Evolutionary conservation across 257 asterid species (phyloP).

Genomic region (Craterostigma plantagineum): DNA sequence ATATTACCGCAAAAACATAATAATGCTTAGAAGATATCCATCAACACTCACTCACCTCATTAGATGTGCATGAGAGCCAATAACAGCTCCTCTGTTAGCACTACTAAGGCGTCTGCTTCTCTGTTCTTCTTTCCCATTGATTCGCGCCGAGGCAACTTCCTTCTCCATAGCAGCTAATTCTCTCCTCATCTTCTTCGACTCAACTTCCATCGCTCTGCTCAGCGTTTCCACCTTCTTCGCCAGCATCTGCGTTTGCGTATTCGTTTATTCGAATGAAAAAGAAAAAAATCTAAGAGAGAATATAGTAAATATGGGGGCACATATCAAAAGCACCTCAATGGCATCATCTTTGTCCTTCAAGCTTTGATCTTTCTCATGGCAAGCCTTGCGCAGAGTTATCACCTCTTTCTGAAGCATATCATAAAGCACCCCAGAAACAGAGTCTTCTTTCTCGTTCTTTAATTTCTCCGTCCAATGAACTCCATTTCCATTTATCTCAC

Average conservation of each 20-base stretch:
- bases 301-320: background rate
- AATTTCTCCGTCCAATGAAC: constrained; percentile 18
- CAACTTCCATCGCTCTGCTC: constrained; percentile 43
- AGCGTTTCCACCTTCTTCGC: constrained; percentile 39
- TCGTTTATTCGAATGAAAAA: constrained; percentile 5
- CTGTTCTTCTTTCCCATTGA: constrained; percentile 25
- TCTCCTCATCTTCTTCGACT: constrained; percentile 47
- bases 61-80: constrained; percentile 18
- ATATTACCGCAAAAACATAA: no score
- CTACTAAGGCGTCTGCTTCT: constrained; percentile 19
- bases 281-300: background rate
- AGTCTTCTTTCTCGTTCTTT: constrained; percentile 35
- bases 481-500: constrained; percentile 24
- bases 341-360: constrained; percentile 50
- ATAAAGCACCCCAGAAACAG: constrained; percentile 50
- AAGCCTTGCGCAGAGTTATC: constrained; percentile 27
- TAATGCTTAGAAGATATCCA: no score
- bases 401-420: constrained; percentile 63
- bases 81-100: constrained; percentile 19
- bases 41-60: constrained; percentile 3
- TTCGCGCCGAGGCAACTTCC: constrained; percentile 30
- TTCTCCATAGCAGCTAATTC: constrained; percentile 40
- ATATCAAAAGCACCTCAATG: constrained; percentile 37
- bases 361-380: constrained; percentile 40
- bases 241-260: constrained; percentile 28